These are phyloP conservation scores for Boletellus ananas DNA, from an alignment of 768 basidiomycete species.

Conservation along the genomic window DNA sequence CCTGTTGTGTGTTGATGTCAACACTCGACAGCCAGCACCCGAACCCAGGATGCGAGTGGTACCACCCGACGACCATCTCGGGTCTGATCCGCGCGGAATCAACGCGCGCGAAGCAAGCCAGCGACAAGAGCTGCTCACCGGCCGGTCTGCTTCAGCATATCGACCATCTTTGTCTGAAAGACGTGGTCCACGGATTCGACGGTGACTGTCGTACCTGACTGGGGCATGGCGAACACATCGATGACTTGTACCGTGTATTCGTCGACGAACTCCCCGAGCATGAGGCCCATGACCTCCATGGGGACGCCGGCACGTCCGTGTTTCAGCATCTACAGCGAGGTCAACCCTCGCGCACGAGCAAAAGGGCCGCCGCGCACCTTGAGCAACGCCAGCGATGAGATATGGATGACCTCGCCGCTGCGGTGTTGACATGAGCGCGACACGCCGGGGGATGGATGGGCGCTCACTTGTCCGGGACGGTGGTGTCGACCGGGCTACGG, in stretches of 20 bases:
- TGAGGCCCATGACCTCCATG: slow-evolving; percentile 99
- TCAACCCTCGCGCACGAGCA: background rate
- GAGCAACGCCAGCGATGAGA: slow-evolving; percentile 92
- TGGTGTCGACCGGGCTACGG: slow-evolving; percentile 42
- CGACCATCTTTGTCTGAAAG: slow-evolving; percentile 97
- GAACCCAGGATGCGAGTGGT: slow-evolving; percentile 99
- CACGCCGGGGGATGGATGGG: background rate
- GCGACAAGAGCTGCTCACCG: slow-evolving; percentile 49
- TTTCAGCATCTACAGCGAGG: slow-evolving; percentile 84
- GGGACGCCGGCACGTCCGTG: slow-evolving; percentile 98
- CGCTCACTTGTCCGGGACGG: slow-evolving; percentile 73
- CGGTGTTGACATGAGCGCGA: slow-evolving; percentile 2
- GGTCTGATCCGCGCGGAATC: slow-evolving; percentile 47
- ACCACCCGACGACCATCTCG: slow-evolving; percentile 99
- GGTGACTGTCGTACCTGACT: slow-evolving; percentile 94
- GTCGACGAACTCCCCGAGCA: slow-evolving; percentile 98
- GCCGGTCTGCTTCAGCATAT: slow-evolving; percentile 99
- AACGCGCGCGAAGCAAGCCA: background rate
- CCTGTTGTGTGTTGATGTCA: slow-evolving; percentile 99
- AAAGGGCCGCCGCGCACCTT: slow-evolving; percentile 56
- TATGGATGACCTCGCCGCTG: slow-evolving; percentile 94
- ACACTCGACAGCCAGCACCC: slow-evolving; percentile 99
- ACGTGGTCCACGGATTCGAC: slow-evolving; percentile 99
- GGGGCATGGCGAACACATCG: slow-evolving; percentile 99
- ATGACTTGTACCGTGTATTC: slow-evolving; percentile 93